Evolutionary conservation across 345 rosid genomes (phyloP).

Genomic region (Excoecaria agallocha): DNA sequence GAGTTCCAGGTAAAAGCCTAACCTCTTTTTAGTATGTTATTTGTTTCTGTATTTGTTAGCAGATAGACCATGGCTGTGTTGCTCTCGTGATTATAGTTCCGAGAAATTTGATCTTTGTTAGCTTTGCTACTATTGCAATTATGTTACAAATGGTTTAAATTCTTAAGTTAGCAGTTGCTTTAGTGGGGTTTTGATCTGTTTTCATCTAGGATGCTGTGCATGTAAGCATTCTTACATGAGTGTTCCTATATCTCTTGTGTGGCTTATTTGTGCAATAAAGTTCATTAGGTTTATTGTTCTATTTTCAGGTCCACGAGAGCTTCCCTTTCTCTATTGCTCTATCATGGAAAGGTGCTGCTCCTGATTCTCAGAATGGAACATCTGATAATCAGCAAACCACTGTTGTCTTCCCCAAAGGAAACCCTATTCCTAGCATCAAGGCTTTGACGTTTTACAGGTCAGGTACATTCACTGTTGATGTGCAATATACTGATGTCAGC

Average conservation of each 20-base stretch:
- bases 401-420: slow-evolving; percentile 82
- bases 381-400: slow-evolving; percentile 72
- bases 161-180: background rate
- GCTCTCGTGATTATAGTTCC: background rate
- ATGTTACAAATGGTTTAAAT: background rate
- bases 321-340: slow-evolving; percentile 76
- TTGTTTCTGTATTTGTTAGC: background rate
- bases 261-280: background rate
- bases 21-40: background rate
- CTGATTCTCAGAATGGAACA: slow-evolving; percentile 59
- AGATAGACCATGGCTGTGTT: background rate
- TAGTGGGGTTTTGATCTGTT: background rate
- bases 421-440: slow-evolving; percentile 79
- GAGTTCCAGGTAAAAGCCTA: slow-evolving; percentile 75
- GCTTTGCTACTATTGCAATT: background rate
- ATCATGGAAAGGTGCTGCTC: slow-evolving; percentile 77
- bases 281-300: background rate
- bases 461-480: slow-evolving; percentile 73
- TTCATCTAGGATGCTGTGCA: background rate
- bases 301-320: slow-evolving; percentile 73
- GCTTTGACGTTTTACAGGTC: slow-evolving; percentile 79
- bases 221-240: too few species aligned
- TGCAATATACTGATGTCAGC: slow-evolving; percentile 60
- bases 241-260: background rate
- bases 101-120: background rate